phyloP scores from a whole-genome alignment of 192 early-diverging fungal species.

The Entomortierella beljakovae region DNA sequence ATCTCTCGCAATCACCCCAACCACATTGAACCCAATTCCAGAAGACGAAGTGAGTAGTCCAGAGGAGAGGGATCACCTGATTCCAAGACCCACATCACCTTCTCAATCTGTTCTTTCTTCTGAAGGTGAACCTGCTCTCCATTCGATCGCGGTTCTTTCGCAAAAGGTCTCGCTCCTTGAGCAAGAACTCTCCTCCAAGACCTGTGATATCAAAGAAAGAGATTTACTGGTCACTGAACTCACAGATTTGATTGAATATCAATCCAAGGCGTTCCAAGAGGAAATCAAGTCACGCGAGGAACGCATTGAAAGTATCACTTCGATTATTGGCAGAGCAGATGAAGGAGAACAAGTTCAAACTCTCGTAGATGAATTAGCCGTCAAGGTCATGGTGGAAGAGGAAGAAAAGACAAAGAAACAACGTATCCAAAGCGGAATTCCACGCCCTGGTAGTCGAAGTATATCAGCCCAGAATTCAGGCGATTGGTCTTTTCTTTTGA shows the following conservation, averaged over 20 bases:
- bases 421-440: conserved; percentile 17
- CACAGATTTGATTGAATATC: conserved; percentile 35
- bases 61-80: conserved; percentile 4
- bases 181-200: conserved; percentile 42
- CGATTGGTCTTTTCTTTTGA: conserved; percentile 39
- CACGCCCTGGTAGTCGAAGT: not conserved
- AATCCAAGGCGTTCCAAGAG: conserved; percentile 21
- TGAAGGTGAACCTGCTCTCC: conserved; percentile 35
- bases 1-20: not conserved
- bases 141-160: conserved; percentile 40
- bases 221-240: conserved; percentile 47
- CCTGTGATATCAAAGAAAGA: conserved; percentile 42
- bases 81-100: conserved; percentile 28
- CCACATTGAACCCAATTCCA: not conserved
- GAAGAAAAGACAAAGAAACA: conserved; percentile 28
- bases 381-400: conserved; percentile 42
- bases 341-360: conserved; percentile 34
- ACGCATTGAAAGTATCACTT: conserved; percentile 25
- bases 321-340: conserved; percentile 23
- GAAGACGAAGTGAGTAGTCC: not conserved
- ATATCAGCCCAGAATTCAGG: not conserved
- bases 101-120: conserved; percentile 33
- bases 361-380: conserved; percentile 30
- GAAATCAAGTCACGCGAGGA: conserved; percentile 40
- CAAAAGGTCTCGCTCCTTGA: conserved; percentile 46